phyloP scores from a whole-genome alignment of 208 protist genomes.

The Sergeia podlipaevii region DNA sequence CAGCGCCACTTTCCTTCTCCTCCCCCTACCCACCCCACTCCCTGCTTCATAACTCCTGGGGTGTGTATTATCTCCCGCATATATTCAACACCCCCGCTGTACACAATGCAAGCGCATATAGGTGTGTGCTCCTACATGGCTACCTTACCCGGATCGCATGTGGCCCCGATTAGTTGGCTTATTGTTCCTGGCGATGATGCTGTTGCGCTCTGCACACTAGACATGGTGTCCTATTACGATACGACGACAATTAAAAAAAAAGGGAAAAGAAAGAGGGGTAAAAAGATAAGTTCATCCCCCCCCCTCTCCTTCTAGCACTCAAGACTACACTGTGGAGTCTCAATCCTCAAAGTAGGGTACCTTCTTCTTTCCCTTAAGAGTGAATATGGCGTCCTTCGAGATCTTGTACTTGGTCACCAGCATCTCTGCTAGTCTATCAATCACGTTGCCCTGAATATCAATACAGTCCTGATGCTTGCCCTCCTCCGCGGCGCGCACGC shows the following conservation, averaged over 20 bases:
- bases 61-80: too few relatives aligned
- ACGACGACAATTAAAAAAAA: slow-evolving; percentile 9
- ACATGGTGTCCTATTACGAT: too few relatives aligned
- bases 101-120: too few relatives aligned
- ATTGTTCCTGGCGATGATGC: too few relatives aligned
- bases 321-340: neutral
- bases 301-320: neutral
- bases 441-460: slow-evolving; percentile 80
- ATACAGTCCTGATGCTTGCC: slow-evolving; percentile 65
- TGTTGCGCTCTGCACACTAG: too few relatives aligned
- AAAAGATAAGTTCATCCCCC: neutral
- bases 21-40: too few relatives aligned
- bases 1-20: too few relatives aligned
- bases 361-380: slow-evolving; percentile 79
- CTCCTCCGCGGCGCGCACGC: slow-evolving; percentile 61
- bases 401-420: slow-evolving; percentile 74
- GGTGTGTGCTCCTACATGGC: too few relatives aligned
- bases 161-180: too few relatives aligned
- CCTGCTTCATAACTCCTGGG: too few relatives aligned
- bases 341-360: slow-evolving; percentile 25
- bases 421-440: slow-evolving; percentile 60
- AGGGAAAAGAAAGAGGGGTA: slow-evolving; percentile 7
- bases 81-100: too few relatives aligned
- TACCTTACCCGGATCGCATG: too few relatives aligned
- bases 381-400: slow-evolving; percentile 64